Evolutionary conservation across 768 basidiomycete genomes (phyloP).

Genomic region (Obba rivulosa): DNA sequence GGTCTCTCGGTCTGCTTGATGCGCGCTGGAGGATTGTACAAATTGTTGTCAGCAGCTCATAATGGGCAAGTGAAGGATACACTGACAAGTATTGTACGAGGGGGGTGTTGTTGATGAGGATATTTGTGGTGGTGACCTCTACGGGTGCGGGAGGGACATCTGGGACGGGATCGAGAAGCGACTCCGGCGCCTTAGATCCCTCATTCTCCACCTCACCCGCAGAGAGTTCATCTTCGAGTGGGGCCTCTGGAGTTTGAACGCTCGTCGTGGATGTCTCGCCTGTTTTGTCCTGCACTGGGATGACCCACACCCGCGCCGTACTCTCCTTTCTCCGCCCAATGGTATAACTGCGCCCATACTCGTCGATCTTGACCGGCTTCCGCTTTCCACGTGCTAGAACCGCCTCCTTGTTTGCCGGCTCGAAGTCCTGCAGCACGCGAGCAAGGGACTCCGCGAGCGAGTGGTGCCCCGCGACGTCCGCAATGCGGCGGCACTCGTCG

Average conservation of each 20-base stretch:
- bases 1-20: conserved; percentile 71
- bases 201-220: not conserved
- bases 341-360: conserved; percentile 80
- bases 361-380: conserved; percentile 60
- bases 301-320: conserved; percentile 90
- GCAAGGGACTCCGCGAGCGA: conserved; percentile 47
- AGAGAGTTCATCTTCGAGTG: conserved; percentile 1
- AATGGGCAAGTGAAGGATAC: not conserved
- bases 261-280: conserved; percentile 1
- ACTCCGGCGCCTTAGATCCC: not conserved
- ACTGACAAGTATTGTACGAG: conserved; percentile 69
- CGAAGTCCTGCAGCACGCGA: conserved; percentile 55
- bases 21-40: conserved; percentile 23
- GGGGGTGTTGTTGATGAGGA: conserved; percentile 84
- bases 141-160: conserved; percentile 11
- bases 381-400: conserved; percentile 43
- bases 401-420: conserved; percentile 53
- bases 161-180: not conserved
- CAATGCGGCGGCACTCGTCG: conserved; percentile 55
- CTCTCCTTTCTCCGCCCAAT: conserved; percentile 87
- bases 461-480: conserved; percentile 50
- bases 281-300: conserved; percentile 42
- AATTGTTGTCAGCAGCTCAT: not conserved
- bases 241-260: not conserved
- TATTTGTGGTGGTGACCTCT: conserved; percentile 48